A percentile compares a stretch with the other conserved stretches of the same genome.
phyloP scores from a whole-genome alignment of 495 filamentous ascomycete genomes.

The Penicillium waksmanii region DNA sequence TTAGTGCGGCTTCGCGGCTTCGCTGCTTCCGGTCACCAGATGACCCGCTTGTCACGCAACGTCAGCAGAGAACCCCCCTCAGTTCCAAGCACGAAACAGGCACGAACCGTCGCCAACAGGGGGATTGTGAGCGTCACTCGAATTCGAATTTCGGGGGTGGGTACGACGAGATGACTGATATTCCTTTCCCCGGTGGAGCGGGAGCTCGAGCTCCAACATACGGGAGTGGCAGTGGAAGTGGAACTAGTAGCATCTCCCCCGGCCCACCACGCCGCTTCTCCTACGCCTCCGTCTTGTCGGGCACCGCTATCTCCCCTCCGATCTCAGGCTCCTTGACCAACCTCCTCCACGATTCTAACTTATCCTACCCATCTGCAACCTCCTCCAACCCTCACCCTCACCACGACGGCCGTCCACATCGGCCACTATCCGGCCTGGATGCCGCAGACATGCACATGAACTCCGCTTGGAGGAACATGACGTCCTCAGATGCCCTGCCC shows the following conservation, averaged over 20 bases:
- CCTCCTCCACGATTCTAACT: slow-evolving; percentile 53
- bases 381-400: slow-evolving; percentile 15
- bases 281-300: slow-evolving; percentile 83
- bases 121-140: background rate
- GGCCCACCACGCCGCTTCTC: slow-evolving; percentile 60
- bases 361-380: slow-evolving; percentile 39
- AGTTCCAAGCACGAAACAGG: slow-evolving; percentile 5
- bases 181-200: slow-evolving; percentile 53
- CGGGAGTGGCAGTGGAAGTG: slow-evolving; percentile 1
- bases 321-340: slow-evolving; percentile 61
- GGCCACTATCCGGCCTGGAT: slow-evolving; percentile 41
- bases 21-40: slow-evolving; percentile 32
- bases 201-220: slow-evolving; percentile 42
- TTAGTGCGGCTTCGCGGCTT: slow-evolving; percentile 3
- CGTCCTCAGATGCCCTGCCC: slow-evolving; percentile 48
- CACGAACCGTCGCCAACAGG: background rate
- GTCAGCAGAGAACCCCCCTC: slow-evolving; percentile 16
- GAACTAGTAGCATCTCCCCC: slow-evolving; percentile 37
- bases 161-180: slow-evolving; percentile 42
- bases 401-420: slow-evolving; percentile 40
- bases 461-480: slow-evolving; percentile 43
- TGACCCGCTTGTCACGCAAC: slow-evolving; percentile 32
- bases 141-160: slow-evolving; percentile 10
- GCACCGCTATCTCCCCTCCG: slow-evolving; percentile 57
- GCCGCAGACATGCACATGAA: slow-evolving; percentile 53